Evolutionary conservation across 768 basidiomycete species (phyloP).

Genomic region (Nidularia pulvinata): DNA sequence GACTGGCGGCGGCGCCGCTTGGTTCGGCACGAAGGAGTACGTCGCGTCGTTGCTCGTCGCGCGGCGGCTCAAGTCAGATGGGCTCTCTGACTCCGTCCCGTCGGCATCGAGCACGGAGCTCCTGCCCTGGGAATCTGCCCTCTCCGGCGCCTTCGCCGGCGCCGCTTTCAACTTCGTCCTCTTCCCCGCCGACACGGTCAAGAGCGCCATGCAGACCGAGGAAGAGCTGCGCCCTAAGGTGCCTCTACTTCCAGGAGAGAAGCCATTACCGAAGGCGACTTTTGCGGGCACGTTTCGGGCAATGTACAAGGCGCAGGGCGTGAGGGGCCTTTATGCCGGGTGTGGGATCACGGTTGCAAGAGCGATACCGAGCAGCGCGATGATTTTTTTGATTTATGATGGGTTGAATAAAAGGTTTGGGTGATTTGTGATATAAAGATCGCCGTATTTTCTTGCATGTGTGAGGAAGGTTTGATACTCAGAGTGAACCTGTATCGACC

Average conservation of each 20-base stretch:
- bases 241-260: slow-evolving; percentile 11
- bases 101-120: slow-evolving; percentile 18
- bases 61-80: slow-evolving; percentile 27
- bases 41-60: slow-evolving; percentile 63
- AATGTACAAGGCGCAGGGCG: slow-evolving; percentile 74
- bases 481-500: too few relatives aligned
- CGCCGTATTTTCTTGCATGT: neutral
- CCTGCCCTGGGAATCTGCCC: slow-evolving; percentile 73
- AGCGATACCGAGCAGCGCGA: slow-evolving; percentile 82
- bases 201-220: slow-evolving; percentile 89
- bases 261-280: slow-evolving; percentile 25
- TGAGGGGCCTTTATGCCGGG: slow-evolving; percentile 83
- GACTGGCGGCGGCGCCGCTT: slow-evolving; percentile 82
- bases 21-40: slow-evolving; percentile 87
- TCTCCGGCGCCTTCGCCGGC: slow-evolving; percentile 80
- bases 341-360: slow-evolving; percentile 87
- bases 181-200: slow-evolving; percentile 91
- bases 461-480: neutral
- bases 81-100: slow-evolving; percentile 1
- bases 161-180: slow-evolving; percentile 77
- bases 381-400: slow-evolving; percentile 92
- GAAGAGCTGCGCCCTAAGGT: slow-evolving; percentile 59
- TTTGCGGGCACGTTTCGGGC: slow-evolving; percentile 61
- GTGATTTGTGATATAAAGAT: slow-evolving; percentile 6
- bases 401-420: slow-evolving; percentile 49